Base-by-base conservation (phyloP, 495 filamentous ascomycete species). In the Penicillium verhagenii region DNA sequence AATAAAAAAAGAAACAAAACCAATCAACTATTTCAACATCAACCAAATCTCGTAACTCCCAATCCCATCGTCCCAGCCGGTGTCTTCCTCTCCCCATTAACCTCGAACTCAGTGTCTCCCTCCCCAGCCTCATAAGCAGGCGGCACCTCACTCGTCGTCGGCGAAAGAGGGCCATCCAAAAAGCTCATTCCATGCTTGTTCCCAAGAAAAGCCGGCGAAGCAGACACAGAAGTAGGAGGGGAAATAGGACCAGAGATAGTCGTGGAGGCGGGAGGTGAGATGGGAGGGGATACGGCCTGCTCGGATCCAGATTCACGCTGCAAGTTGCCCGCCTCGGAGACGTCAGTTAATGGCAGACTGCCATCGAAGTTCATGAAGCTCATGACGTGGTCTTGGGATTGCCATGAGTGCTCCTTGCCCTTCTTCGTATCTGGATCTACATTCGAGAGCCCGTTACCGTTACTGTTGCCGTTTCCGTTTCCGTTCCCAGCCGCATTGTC, bases 331-430 rank as follows among this genome's bases (percentile, higher is more conserved):
- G n/a, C 14, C 14, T n/a, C 13, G 6, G 33, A 35, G 9, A 31
- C 28, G 7, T 35, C 33, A 0, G 13, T 35, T 5, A 35, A 31
- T 11, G 28, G 28, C 19, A 40, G 16, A 20, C 37, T 45, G 24
- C 3, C 28, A 14, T 48, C 47, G 16, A 33, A 49, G 28, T 49
- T 18, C 69, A 72, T 70, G 23, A 74, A 74, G 28, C 71, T 74
- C 69, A 72, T 67, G 19, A 71, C 66, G 60, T 74, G 71, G 2
- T 52, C 40, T 5, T 38, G 33, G 9, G 19, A 25, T 11, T 23
- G 19, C 21, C 19, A 23, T n/a, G 33, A 16, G 33, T 35, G 4
- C 33, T 35, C 33, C 6, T 35, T 35, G 1, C 33, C 33, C 11
- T 35, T 35, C 6, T 2, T 6, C 33, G 14, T n/a, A n/a, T 35